Percentiles rank a stretch among this genome's conserved stretches.
These are phyloP conservation scores for Steccherinum ochraceum DNA, from an alignment of 768 basidiomycete species.

Conservation along the genomic window DNA sequence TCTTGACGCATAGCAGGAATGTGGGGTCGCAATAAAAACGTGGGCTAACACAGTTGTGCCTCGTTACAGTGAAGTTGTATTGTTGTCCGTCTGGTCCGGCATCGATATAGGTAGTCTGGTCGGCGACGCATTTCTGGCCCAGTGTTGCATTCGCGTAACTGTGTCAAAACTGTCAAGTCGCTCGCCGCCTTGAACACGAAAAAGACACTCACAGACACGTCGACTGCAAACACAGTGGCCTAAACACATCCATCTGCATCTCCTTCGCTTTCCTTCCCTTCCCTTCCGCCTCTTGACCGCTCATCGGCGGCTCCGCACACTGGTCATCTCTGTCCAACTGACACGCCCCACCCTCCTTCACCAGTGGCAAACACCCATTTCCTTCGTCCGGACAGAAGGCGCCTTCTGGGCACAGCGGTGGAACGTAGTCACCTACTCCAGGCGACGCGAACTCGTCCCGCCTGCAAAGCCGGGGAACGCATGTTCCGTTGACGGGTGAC, in stretches of 20 bases:
- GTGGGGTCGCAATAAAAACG: conserved; percentile 48
- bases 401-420: conserved; percentile 45
- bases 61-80: conserved; percentile 43
- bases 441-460: conserved; percentile 58
- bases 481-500: conserved; percentile 26
- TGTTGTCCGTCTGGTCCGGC: conserved; percentile 31
- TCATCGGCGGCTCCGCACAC: conserved; percentile 33
- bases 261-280: too few species aligned
- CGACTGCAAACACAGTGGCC: conserved; percentile 52
- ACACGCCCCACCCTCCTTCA: conserved; percentile 39
- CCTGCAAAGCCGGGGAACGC: conserved; percentile 48
- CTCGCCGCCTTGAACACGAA: background rate
- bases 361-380: conserved; percentile 41
- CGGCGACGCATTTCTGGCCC: conserved; percentile 43
- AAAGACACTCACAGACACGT: conserved; percentile 45
- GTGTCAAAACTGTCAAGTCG: background rate
- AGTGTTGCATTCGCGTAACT: conserved; percentile 54
- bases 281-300: too few species aligned
- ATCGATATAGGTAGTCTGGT: conserved; percentile 48
- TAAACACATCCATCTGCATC: too few species aligned
- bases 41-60: conserved; percentile 52
- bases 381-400: conserved; percentile 68
- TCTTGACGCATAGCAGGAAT: conserved; percentile 36
- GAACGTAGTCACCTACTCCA: conserved; percentile 34
- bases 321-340: conserved; percentile 61